These are phyloP conservation scores for Plasmodium relictum DNA, from an alignment of 169 alveolate genomes.

Conservation along the genomic window DNA sequence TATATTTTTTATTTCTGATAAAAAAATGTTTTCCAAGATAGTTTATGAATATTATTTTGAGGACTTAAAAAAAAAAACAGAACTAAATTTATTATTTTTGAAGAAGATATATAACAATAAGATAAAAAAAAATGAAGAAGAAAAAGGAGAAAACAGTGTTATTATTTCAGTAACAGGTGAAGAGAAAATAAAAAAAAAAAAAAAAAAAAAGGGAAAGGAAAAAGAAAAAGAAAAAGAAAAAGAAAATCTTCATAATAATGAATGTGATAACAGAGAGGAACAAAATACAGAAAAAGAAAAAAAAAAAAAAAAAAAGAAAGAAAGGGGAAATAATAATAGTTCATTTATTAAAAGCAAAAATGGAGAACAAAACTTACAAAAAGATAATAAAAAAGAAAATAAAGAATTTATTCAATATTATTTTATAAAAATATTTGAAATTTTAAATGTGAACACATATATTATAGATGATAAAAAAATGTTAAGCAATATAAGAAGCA, in stretches of 20 bases:
- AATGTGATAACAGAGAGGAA: background rate
- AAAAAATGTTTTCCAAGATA: background rate
- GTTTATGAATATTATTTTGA: background rate
- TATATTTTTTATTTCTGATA: background rate
- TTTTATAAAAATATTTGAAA: conserved; percentile 35
- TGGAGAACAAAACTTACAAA: background rate
- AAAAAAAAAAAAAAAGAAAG: background rate
- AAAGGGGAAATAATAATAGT: background rate
- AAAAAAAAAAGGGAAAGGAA: background rate
- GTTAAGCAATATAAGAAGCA: background rate
- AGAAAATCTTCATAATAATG: background rate
- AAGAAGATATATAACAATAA: background rate
- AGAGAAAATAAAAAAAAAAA: conserved; percentile 4
- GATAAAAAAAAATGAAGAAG: background rate
- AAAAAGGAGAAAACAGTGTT: background rate
- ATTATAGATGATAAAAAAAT: conserved; percentile 24
- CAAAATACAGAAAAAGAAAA: background rate
- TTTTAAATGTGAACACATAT: conserved; percentile 1
- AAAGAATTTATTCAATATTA: background rate
- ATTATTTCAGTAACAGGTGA: background rate
- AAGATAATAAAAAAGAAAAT: background rate
- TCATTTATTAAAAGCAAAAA: background rate
- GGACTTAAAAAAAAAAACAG: background rate
- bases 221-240: background rate
- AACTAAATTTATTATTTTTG: background rate